These are phyloP conservation scores for Leptographium lundbergii DNA, from an alignment of 2,329 filamentous ascomycete species.

Conservation along the genomic window DNA sequence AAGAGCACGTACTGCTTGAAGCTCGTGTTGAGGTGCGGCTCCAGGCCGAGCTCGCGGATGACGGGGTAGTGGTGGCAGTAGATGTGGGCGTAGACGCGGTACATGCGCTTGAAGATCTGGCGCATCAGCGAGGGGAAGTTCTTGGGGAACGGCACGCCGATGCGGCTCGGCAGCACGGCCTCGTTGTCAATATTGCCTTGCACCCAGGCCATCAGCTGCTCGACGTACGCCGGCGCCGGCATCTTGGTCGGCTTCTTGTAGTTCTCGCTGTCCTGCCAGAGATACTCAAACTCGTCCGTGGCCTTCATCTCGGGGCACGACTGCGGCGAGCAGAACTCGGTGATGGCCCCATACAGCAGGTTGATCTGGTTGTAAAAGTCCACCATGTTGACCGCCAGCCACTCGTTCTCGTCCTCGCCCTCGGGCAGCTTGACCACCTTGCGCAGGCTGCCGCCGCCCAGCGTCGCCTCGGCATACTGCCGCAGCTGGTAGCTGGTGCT, in stretches of 20 bases:
- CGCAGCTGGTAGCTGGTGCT: conserved; percentile 80
- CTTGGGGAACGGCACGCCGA: conserved; percentile 90
- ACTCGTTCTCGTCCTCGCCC: conserved; percentile 95
- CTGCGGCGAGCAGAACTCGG: conserved; percentile 95
- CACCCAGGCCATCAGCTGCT: conserved; percentile 95
- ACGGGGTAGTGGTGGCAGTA: conserved; percentile 99
- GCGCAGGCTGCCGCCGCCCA: conserved; percentile 85
- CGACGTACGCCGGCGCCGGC: conserved; percentile 92
- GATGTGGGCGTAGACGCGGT: conserved; percentile 96
- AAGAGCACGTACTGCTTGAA: conserved; percentile 99
- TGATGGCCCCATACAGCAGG: conserved; percentile 94
- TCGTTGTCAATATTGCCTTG: conserved; percentile 94
- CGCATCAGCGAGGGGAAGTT: conserved; percentile 78
- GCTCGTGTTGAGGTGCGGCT: conserved; percentile 95
- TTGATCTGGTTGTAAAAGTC: conserved; percentile 99
- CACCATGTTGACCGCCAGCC: conserved; percentile 97
- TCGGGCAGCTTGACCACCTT: conserved; percentile 97
- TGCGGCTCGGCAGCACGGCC: conserved; percentile 83
- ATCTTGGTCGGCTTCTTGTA: conserved; percentile 97
- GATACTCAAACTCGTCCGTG: conserved; percentile 99
- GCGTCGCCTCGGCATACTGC: conserved; percentile 94
- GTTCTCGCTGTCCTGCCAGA: conserved; percentile 93
- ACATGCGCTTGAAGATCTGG: conserved; percentile 98
- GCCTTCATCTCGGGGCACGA: conserved; percentile 99
- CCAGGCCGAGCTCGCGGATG: conserved; percentile 83